Evolutionary conservation across 2,329 filamentous ascomycete species (phyloP).

Genomic region (Fusarium newnesense): DNA sequence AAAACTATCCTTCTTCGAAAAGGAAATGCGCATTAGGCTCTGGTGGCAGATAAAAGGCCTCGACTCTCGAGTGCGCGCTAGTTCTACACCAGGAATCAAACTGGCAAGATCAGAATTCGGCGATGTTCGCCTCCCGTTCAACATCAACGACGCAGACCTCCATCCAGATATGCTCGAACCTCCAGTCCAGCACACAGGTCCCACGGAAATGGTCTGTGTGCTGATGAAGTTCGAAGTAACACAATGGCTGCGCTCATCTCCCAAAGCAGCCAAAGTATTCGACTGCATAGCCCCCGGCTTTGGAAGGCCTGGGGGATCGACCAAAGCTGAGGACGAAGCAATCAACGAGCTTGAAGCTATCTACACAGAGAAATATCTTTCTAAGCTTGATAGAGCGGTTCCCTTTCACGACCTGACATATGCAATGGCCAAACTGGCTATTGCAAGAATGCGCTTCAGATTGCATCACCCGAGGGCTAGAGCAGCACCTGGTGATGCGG

Average conservation of each 20-base stretch:
- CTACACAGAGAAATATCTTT: constrained; percentile 37
- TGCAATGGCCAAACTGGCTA: constrained; percentile 36
- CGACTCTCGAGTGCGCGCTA: constrained; percentile 22
- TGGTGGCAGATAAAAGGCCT: constrained; percentile 45
- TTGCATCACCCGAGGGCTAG: constrained; percentile 42
- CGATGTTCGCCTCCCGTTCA: constrained; percentile 57
- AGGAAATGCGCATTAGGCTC: constrained; percentile 43
- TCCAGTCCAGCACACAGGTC: constrained; percentile 57
- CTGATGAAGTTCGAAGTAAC: constrained; percentile 47
- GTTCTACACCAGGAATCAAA: constrained; percentile 7
- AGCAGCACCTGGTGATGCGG: not conserved
- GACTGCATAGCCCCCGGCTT: constrained; percentile 20
- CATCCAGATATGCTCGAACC: constrained; percentile 60
- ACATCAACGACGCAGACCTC: constrained; percentile 66
- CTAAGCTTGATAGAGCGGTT: constrained; percentile 40
- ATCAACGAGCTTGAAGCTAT: constrained; percentile 44
- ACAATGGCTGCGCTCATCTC: constrained; percentile 41
- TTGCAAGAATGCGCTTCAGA: constrained; percentile 46
- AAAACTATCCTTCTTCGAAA: constrained; percentile 38
- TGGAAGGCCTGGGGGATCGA: not conserved
- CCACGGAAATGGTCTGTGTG: constrained; percentile 65
- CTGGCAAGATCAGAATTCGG: constrained; percentile 12
- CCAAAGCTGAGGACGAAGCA: constrained; percentile 31
- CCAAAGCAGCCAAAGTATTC: constrained; percentile 31
- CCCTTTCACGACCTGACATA: constrained; percentile 43